Evolutionary conservation across 495 filamentous ascomycete species (phyloP).

Genomic region (Hamigera avellanea): DNA sequence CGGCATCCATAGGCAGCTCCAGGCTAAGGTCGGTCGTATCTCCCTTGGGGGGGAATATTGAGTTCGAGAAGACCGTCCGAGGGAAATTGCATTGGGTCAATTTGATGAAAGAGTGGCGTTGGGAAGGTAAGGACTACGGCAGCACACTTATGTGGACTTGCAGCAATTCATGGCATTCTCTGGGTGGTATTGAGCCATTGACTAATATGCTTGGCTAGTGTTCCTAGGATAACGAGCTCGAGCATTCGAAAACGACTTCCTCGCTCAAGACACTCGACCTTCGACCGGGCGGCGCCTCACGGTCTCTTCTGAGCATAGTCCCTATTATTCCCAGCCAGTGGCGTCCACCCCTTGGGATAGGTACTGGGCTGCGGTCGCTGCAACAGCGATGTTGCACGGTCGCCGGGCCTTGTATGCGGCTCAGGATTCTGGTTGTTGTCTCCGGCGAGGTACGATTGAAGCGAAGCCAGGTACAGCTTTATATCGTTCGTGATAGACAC

Average conservation of each 20-base stretch:
- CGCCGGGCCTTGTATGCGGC: no score
- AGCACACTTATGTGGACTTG: no score
- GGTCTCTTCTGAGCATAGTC: no score
- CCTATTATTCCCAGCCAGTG: no score
- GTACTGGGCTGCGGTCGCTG: no score
- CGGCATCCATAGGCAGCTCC: constrained; percentile 3
- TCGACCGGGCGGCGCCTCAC: no score
- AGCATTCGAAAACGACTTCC: no score
- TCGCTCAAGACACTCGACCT: no score
- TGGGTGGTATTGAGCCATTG: background rate
- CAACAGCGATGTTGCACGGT: no score
- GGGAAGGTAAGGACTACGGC: constrained; percentile 75
- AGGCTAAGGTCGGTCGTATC: constrained; percentile 22
- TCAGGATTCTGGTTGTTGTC: background rate
- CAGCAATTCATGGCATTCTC: no score
- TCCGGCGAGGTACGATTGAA: constrained; percentile 16
- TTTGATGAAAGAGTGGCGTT: constrained; percentile 69
- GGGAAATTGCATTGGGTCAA: constrained; percentile 65
- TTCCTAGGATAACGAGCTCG: constrained; percentile 24
- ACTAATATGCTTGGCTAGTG: constrained; percentile 13
- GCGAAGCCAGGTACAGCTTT: constrained; percentile 19
- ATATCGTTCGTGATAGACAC: constrained; percentile 22
- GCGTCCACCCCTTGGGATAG: no score
- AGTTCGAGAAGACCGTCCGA: constrained; percentile 53
- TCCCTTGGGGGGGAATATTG: constrained; percentile 38